Evolutionary conservation across 495 filamentous ascomycete genomes (phyloP).

Genomic region (Immersiella caudata): DNA sequence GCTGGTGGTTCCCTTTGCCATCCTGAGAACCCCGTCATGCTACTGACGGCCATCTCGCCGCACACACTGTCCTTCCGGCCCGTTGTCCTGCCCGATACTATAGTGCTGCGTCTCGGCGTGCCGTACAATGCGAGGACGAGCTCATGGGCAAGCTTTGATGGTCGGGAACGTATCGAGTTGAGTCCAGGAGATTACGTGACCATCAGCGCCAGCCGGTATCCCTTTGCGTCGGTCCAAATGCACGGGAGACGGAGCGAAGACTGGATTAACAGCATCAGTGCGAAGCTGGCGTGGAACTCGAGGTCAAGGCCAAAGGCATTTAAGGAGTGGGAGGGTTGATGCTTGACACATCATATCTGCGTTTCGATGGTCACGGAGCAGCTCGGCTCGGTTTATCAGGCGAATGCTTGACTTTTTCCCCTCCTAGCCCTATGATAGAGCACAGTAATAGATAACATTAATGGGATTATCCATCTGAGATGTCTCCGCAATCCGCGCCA

Average conservation of each 20-base stretch:
- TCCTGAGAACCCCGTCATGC: slow-evolving; percentile 95
- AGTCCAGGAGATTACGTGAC: slow-evolving; percentile 93
- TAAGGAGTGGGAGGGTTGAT: slow-evolving; percentile 50
- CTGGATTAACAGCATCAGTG: slow-evolving; percentile 89
- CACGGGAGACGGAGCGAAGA: slow-evolving; percentile 76
- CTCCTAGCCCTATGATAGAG: neutral
- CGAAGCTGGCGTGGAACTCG: slow-evolving; percentile 93
- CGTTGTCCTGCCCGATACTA: slow-evolving; percentile 92
- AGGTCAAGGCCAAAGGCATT: slow-evolving; percentile 72
- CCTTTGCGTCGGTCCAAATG: slow-evolving; percentile 86
- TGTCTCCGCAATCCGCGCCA: slow-evolving; percentile 29
- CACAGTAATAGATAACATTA: neutral
- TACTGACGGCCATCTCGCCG: slow-evolving; percentile 92
- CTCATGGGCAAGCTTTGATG: slow-evolving; percentile 97
- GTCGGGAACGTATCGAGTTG: slow-evolving; percentile 85
- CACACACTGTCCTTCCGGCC: slow-evolving; percentile 96
- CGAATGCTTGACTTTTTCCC: neutral
- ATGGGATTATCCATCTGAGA: neutral
- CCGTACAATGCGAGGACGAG: slow-evolving; percentile 87
- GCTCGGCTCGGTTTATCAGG: neutral
- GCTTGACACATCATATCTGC: neutral
- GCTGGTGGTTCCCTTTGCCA: slow-evolving; percentile 95
- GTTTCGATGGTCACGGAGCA: neutral
- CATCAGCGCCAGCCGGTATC: slow-evolving; percentile 87
- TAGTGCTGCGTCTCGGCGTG: slow-evolving; percentile 87